Conservation (phyloP, 371 early-diverging fungal genomes). For the Actinomucor elegans region DNA sequence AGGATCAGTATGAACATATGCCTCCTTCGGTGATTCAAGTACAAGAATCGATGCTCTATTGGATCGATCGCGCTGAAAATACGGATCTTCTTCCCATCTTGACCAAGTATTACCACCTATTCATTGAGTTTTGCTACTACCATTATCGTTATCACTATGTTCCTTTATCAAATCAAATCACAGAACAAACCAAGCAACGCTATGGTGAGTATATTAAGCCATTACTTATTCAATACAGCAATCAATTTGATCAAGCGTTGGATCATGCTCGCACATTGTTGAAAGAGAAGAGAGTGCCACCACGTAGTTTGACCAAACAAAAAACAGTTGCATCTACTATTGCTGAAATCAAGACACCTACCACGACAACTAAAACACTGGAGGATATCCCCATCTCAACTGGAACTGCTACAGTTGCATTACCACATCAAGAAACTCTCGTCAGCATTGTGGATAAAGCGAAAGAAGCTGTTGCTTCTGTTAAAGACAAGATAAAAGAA, state of each 20-base stretch:
- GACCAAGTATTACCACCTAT: background rate
- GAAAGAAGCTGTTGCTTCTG: background rate
- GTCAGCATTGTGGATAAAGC: background rate
- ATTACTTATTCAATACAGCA: background rate
- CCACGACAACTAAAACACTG: background rate
- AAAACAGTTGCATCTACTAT: background rate
- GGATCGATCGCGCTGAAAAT: constrained; percentile 3
- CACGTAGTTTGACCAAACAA: background rate
- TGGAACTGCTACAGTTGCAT: background rate
- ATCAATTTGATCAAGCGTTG: background rate
- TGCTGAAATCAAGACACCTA: constrained; percentile 1
- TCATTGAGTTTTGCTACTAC: constrained; percentile 1
- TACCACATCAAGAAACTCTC: background rate
- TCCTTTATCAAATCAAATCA: constrained; percentile 2
- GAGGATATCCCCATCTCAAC: background rate
- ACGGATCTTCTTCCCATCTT: constrained; percentile 6
- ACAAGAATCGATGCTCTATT: background rate
- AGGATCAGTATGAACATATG: background rate
- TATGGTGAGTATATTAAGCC: constrained; percentile 2
- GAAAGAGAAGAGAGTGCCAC: too few relatives aligned
- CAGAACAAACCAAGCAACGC: background rate
- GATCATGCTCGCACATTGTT: background rate
- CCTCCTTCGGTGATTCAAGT: background rate
- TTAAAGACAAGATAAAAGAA: too few relatives aligned
- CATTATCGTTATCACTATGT: background rate